phyloP scores from a whole-genome alignment of 441 rosid genomes.

The Arabidopsis hybrid region DNA sequence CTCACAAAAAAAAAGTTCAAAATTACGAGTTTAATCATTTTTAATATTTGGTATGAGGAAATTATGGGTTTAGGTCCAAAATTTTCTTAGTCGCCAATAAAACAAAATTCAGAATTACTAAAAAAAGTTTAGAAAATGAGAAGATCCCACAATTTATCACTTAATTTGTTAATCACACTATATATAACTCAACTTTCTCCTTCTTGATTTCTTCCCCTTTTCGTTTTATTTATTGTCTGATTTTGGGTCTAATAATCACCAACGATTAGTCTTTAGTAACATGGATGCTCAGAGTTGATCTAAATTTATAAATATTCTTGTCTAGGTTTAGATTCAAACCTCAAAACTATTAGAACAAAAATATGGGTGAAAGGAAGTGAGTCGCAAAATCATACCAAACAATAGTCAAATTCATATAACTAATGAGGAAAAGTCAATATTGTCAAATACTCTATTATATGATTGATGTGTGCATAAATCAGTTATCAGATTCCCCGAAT shows the following conservation, averaged over 20 bases:
- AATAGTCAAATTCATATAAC: not conserved
- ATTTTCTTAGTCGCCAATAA: not conserved
- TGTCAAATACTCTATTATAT: not conserved
- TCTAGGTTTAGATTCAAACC: too few relatives aligned
- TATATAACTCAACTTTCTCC: slow-evolving; percentile 7
- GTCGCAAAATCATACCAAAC: not conserved
- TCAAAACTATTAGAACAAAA: not conserved
- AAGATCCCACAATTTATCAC: not conserved
- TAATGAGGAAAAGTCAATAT: not conserved
- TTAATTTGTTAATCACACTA: slow-evolving; percentile 1
- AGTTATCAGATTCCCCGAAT: not conserved
- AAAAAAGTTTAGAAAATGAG: not conserved
- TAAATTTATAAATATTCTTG: too few relatives aligned
- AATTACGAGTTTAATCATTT: not conserved
- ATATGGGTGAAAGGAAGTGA: not conserved
- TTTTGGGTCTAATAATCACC: not conserved
- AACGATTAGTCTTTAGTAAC: not conserved
- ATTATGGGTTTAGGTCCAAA: not conserved
- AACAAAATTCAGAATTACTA: too few relatives aligned
- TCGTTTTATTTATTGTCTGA: not conserved
- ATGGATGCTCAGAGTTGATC: too few relatives aligned
- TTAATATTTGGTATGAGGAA: not conserved
- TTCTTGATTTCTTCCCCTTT: not conserved
- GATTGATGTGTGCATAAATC: not conserved
- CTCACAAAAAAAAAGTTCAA: too few relatives aligned